These are phyloP conservation scores for Suillus placidus DNA, from an alignment of 768 basidiomycete genomes.

Conservation along the genomic window DNA sequence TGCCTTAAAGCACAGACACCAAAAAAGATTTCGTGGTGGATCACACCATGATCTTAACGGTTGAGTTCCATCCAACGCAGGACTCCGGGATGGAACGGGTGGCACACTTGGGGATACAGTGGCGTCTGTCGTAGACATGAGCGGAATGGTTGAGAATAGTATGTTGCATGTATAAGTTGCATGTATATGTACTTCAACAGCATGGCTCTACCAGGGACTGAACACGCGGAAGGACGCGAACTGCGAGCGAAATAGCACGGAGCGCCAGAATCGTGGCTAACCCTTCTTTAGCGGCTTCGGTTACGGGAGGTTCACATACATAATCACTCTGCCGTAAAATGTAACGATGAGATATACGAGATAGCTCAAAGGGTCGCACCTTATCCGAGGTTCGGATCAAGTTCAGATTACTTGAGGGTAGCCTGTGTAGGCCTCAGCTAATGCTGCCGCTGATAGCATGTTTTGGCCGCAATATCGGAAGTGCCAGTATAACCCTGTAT, in stretches of 20 bases:
- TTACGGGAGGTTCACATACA: background rate
- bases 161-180: too few species aligned
- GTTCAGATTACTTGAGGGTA: too few species aligned
- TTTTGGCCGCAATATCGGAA: too few species aligned
- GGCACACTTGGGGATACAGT: background rate
- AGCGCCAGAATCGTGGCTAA: background rate
- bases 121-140: background rate
- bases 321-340: too few species aligned
- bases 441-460: too few species aligned
- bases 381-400: too few species aligned
- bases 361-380: too few species aligned
- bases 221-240: background rate
- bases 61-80: background rate
- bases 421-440: too few species aligned
- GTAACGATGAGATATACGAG: too few species aligned
- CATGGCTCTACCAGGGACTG: background rate
- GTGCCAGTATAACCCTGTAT: too few species aligned
- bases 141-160: background rate
- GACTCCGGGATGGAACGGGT: background rate
- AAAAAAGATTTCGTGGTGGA: background rate
- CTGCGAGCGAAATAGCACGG: background rate
- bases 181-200: background rate
- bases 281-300: background rate
- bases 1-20: background rate
- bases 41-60: background rate